Evolutionary conservation across 805 yeast species (phyloP), one percentile per base, ranked within the genome.

Genomic region (Candida sakaeoensis): DNA sequence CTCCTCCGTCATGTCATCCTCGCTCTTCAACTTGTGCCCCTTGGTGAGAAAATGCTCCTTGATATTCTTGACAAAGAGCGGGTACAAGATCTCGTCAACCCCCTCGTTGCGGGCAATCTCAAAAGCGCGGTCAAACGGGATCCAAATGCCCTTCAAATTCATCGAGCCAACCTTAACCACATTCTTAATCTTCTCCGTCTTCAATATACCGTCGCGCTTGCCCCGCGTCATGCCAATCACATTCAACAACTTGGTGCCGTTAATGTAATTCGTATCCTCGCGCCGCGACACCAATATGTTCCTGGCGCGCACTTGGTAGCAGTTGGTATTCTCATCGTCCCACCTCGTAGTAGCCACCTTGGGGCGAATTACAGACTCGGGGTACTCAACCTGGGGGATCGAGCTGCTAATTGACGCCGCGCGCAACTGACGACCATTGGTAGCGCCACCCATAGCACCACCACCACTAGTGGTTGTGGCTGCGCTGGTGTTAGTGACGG

Each of bases 101-200:
- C 70, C 71, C 46, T 65, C 69, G 46, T 65, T 65, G 22, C 71
- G 44, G 6, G 71, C 70, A 39, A 65, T 55, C 45, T 65, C 71
- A 24, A 47, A 50, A 1, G 71, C 71, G 31, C 69, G 48, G 3
- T 60, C 65, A 42, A 64, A 59, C 1, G 71, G 71, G 13, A 65
- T 55, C 72, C 72, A 65, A 1, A 65, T 67, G 6, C 72, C 72
- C 40, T 65, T 65, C 37, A 65, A 48, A 39, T 61, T 60, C 70
- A 65, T 65, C 3, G 67, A 50, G 0, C 72, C 72, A 5, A 56
- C 56, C 45, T 62, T 61, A 10, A 61, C 57, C 4, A 65, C 67
- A 14, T 33, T 44, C 31, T 60, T 53, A 5, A 42, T 44, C 39
- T 55, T 61, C 40, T 65, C 72, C 3, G 60, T 47, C 40, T 65